Evolutionary conservation across 2,329 filamentous ascomycete genomes (phyloP).

Genomic region (Epicoccum nigrum): DNA sequence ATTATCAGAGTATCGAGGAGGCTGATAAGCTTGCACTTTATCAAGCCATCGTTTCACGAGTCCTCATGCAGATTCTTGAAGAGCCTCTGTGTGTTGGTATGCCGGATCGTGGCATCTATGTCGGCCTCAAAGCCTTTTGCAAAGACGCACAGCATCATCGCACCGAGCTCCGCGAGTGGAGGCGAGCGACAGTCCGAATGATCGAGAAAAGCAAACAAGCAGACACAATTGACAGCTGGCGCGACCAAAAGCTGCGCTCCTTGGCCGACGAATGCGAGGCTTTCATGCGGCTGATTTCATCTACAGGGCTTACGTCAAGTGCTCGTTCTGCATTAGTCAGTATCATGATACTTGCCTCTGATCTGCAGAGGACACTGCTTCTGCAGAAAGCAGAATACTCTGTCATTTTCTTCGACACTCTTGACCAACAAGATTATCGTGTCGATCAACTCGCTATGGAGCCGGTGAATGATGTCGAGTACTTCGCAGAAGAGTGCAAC

Average conservation of each 20-base stretch:
- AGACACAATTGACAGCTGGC: background rate
- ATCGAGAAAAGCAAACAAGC: slow-evolving; percentile 26
- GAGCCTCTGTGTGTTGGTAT: slow-evolving; percentile 36
- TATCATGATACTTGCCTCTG: slow-evolving; percentile 33
- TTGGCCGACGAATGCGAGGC: slow-evolving; percentile 30
- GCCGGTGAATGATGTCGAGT: slow-evolving; percentile 35
- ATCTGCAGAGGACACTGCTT: slow-evolving; percentile 35
- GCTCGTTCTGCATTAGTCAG: slow-evolving; percentile 28
- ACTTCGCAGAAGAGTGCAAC: slow-evolving; percentile 30
- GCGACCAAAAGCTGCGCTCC: background rate
- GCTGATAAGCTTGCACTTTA: slow-evolving; percentile 41
- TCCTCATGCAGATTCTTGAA: slow-evolving; percentile 38
- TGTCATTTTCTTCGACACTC: slow-evolving; percentile 30
- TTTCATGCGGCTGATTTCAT: slow-evolving; percentile 33
- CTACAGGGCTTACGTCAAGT: slow-evolving; percentile 18
- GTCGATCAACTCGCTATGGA: slow-evolving; percentile 42
- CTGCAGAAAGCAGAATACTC: slow-evolving; percentile 42
- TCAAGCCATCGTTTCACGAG: slow-evolving; percentile 37
- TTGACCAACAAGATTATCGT: slow-evolving; percentile 1
- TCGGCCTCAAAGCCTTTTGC: slow-evolving; percentile 25
- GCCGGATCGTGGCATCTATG: slow-evolving; percentile 28
- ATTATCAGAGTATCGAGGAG: slow-evolving; percentile 19
- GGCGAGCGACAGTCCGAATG: slow-evolving; percentile 35
- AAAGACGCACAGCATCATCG: slow-evolving; percentile 24
- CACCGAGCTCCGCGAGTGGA: slow-evolving; percentile 37